These are phyloP conservation scores for Carex pumila DNA, from an alignment of 176 grass and related monocot species.

Conservation along the genomic window DNA sequence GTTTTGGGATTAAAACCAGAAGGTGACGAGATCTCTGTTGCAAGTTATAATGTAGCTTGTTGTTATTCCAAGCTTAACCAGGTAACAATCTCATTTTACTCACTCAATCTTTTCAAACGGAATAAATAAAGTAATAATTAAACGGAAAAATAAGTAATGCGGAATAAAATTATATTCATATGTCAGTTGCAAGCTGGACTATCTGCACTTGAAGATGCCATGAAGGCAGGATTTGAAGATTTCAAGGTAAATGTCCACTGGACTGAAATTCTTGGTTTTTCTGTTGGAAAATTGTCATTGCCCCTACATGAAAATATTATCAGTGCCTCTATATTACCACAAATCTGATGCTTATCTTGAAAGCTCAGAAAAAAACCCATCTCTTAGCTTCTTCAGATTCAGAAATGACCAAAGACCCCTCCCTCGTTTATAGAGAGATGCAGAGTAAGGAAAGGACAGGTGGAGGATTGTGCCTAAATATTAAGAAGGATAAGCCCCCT, in stretches of 20 bases:
- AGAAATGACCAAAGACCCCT: background rate
- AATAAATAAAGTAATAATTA: background rate
- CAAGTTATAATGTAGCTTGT: constrained; percentile 94
- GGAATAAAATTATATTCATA: background rate
- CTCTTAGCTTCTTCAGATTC: background rate
- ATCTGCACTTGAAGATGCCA: constrained; percentile 83
- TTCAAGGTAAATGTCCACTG: constrained; percentile 53
- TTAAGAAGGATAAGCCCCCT: background rate
- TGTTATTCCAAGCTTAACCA: constrained; percentile 87
- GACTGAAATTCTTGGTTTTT: background rate
- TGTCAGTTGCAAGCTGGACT: constrained; percentile 61
- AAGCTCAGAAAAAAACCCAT: background rate
- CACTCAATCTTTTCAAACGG: background rate
- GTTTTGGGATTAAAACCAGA: constrained; percentile 80
- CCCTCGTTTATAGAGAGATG: background rate
- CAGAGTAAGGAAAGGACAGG: background rate
- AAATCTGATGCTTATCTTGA: background rate
- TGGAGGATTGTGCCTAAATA: background rate
- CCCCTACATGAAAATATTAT: background rate
- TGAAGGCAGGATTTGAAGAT: constrained; percentile 78
- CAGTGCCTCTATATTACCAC: background rate
- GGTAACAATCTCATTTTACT: constrained; percentile 30
- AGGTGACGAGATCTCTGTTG: constrained; percentile 48
- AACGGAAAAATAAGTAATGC: background rate
- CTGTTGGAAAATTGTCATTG: background rate